Base-by-base conservation (phyloP, 257 asterid genomes). In the Henckelia pumila region DNA sequence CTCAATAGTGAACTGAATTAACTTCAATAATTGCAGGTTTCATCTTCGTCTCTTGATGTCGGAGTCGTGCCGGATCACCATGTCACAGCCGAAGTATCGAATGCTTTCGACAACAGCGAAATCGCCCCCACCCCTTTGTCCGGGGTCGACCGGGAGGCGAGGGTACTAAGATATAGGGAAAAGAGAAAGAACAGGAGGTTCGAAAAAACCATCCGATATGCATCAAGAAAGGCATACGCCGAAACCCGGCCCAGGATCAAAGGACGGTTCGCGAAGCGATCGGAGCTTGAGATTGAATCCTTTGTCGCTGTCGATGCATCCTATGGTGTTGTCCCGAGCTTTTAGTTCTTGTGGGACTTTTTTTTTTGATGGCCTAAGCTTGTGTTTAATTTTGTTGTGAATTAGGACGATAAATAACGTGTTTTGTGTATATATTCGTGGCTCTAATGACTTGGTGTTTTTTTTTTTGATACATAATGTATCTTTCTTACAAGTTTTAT, bases 21-120 rank as follows among this genome's bases (percentile, higher is more conserved):
- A n/a, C n/a, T n/a, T n/a, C n/a, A n/a, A n/a, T 40, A 13, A 11
- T 13, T 47, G 9, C 55, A 47, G 55, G 55, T 47, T 16, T 47
- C 55, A 47, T 47, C 55, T 17, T 47, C 55, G 0, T 47, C 55
- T 1, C 55, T 47, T 16, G 96, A 89, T 3, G 88, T 83, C 0
- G 92, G 95, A 19, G 85, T 89, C 19, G 96, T 89, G 70, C 96
- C 95, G 5, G 92, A 89, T 22, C 81, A 86, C 61, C 80, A 64
- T 53, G 59, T 77, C 7, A 64, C 61, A 72, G 71, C 76, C 14
- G 91, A 88, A 8, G 78, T 68, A 61, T 70, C 88, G 13, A 74
- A 72, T 29, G 65, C 65, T 3, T 72, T 69, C 28, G 64, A 58
- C 22, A 72, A 75, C 55, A 78, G 13, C 57, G 81, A 71, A 7